A percentile compares a stretch with the other conserved stretches of the same genome.
phyloP scores from a whole-genome alignment of 2,329 filamentous ascomycete genomes.

The Colletotrichum incanum region DNA sequence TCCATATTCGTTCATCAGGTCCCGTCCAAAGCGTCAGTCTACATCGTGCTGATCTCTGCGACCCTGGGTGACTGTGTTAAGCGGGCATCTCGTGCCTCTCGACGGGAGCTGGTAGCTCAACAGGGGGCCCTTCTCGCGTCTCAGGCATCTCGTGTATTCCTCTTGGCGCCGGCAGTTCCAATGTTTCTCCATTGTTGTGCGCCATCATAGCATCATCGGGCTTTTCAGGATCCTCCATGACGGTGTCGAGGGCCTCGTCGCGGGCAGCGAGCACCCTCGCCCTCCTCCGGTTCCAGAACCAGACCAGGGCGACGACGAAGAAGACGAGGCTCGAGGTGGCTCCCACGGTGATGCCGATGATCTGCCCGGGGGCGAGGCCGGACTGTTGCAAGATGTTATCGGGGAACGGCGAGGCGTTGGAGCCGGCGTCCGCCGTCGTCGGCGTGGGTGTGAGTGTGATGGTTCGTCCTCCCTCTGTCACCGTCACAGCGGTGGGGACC shows the following conservation, averaged over 20 bases:
- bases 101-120: conserved; percentile 36
- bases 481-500: conserved; percentile 27
- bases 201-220: conserved; percentile 24
- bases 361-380: conserved; percentile 35
- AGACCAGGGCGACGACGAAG: conserved; percentile 38
- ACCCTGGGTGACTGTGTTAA: not conserved
- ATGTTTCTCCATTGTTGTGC: conserved; percentile 22
- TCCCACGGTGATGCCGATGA: conserved; percentile 40
- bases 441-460: conserved; percentile 28
- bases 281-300: conserved; percentile 39
- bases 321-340: conserved; percentile 38
- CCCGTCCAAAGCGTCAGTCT: not conserved
- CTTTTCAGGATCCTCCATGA: conserved; percentile 36
- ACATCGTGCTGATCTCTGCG: not conserved
- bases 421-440: not conserved
- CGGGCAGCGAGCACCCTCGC: conserved; percentile 21
- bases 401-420: conserved; percentile 25
- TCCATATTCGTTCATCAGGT: conserved; percentile 33
- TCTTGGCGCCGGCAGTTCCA: conserved; percentile 32
- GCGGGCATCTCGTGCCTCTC: conserved; percentile 38
- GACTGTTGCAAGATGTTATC: conserved; percentile 42
- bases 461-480: conserved; percentile 16
- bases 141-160: conserved; percentile 39
- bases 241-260: conserved; percentile 29
- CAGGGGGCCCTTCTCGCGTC: conserved; percentile 32